phyloP scores from a whole-genome alignment of 164 flowering plant species.

The Nymphaea colorata region DNA sequence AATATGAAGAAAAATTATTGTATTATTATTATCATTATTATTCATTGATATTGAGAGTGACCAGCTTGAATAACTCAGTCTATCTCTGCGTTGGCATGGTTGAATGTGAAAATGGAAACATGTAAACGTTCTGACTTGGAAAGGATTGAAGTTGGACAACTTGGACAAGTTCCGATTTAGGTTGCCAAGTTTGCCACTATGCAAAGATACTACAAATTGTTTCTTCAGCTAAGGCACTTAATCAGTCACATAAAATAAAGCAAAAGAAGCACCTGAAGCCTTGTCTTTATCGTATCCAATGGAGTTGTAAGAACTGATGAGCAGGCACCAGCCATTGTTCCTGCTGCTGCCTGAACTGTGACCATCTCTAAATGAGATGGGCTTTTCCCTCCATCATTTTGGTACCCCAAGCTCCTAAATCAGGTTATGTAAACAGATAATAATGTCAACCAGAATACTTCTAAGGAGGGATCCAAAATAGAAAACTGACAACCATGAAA shows the following conservation, averaged over 20 bases:
- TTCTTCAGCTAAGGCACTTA: background rate
- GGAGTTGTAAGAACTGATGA: conserved; percentile 79
- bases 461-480: background rate
- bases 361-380: conserved; percentile 71
- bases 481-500: background rate
- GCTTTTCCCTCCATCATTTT: conserved; percentile 30
- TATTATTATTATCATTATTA: too few species aligned
- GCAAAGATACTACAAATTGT: too few species aligned
- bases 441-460: background rate
- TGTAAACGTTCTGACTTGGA: too few species aligned
- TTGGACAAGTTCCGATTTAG: too few species aligned
- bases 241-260: background rate
- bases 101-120: too few species aligned
- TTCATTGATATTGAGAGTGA: too few species aligned
- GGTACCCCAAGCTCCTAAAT: conserved; percentile 52
- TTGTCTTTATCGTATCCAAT: conserved; percentile 78
- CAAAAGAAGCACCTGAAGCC: conserved; percentile 51
- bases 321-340: conserved; percentile 72
- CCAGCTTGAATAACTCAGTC: too few species aligned
- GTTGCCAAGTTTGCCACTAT: too few species aligned
- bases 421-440: background rate
- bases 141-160: too few species aligned
- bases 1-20: too few species aligned
- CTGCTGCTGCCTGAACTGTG: conserved; percentile 69
- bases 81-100: too few species aligned